Percentiles rank a stretch among this genome's conserved stretches.
phyloP scores from a whole-genome alignment of 2,329 filamentous ascomycete species.

The Claviceps maximensis region DNA sequence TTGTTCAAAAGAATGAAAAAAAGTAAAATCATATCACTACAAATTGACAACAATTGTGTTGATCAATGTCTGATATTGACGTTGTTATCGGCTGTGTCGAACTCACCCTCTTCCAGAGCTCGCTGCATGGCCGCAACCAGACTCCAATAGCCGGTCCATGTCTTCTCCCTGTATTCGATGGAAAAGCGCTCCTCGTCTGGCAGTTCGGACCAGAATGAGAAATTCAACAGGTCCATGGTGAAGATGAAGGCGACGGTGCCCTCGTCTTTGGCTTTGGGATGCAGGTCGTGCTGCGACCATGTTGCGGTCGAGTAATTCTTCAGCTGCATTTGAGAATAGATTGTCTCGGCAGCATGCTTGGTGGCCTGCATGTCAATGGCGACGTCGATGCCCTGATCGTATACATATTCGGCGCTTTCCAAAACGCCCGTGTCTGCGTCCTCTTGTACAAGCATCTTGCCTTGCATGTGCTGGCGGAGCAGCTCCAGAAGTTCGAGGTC shows the following conservation, averaged over 20 bases:
- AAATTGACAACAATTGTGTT: background rate
- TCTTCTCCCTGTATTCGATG: constrained; percentile 66
- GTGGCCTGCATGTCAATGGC: constrained; percentile 72
- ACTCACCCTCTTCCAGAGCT: constrained; percentile 67
- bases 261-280: constrained; percentile 72
- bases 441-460: constrained; percentile 38
- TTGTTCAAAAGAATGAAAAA: background rate
- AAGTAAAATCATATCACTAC: background rate
- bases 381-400: constrained; percentile 86
- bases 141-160: constrained; percentile 93
- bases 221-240: constrained; percentile 92
- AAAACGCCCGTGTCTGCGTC: constrained; percentile 72
- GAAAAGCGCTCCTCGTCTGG: constrained; percentile 62
- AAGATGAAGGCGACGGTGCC: constrained; percentile 84
- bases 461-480: constrained; percentile 64
- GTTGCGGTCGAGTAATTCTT: constrained; percentile 71
- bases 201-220: constrained; percentile 83
- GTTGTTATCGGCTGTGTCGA: constrained; percentile 2
- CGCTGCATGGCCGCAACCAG: constrained; percentile 76
- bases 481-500: constrained; percentile 80
- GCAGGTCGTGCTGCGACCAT: constrained; percentile 82
- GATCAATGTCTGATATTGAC: background rate
- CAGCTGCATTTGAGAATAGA: constrained; percentile 71
- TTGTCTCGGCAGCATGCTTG: constrained; percentile 66
- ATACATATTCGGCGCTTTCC: constrained; percentile 71